Evolutionary conservation across 192 early-diverging fungal species (phyloP), one percentile per base, ranked within the genome.

Genomic region (Coemansia sp.): DNA sequence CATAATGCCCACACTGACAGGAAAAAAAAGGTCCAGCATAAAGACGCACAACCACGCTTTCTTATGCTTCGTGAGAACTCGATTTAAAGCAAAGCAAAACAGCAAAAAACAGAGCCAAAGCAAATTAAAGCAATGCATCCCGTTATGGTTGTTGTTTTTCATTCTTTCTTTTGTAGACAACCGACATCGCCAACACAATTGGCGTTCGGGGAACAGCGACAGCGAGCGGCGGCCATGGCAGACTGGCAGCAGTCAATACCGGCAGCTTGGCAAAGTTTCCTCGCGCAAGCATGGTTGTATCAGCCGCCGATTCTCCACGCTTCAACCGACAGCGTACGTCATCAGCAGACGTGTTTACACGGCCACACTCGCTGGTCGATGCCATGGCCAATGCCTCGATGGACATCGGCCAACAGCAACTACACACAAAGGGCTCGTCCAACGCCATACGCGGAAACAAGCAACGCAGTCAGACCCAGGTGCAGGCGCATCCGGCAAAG

Each of bases 351-450:
- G 57, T 52, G 32, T 42, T 60, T 8, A 31, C 49, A 10, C 73
- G 66, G 14, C 67, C 73, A 17, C 57, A 61, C 48, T 66, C 62
- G 31, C 50, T 75, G 30, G 57, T 59, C 34, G 65, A 66, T 42
- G 56, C 49, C 28, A 11, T 17, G 30, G 32, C 56, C 56, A 33
- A 12, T 2, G 28, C 34, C 4, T 54, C 70, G 3, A 16, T 45
- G 17, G 42, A 45, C 42, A 12, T 0, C 42, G 14, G 29, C 59
- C 63, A 66, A 57, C 62, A 56, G 62, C 56, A 63, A 51, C 59
- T 70, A 12, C 22, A 52, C 34, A 10, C 69, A 60, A 77, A 77
- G 75, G 62, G 64, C 56, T 77, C 75, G 63, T 25, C 67, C 29
- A 56, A 29, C 54, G 61, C 34, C 22, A 56, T 66, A 22, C 64